Evolutionary conservation across 345 rosid species (phyloP), one percentile per base, ranked within the genome.

Genomic region (Cardamine occulta): DNA sequence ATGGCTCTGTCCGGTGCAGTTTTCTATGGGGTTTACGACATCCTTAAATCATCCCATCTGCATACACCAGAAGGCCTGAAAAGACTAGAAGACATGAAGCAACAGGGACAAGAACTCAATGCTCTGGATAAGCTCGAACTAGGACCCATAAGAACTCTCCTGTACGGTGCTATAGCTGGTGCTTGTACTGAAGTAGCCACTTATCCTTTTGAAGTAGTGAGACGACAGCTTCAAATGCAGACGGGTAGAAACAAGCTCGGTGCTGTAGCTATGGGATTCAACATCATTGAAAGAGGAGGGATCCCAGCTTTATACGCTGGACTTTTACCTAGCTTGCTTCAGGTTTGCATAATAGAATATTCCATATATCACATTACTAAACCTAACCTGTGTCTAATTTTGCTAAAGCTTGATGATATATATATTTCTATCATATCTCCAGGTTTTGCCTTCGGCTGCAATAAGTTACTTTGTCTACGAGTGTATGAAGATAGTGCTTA

Each of bases 1-100:
- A 89, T 91, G 95, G 98, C 97, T 49, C 88, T 96, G 34, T 86
- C 97, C 1, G 95, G 96, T 42, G 98, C 97, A 13, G 96, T 91
- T 77, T 94, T 86, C 80, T 94, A 94, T 40, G 95, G 98, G 9
- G 96, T 94, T 26, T 94, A 89, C 49, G 95, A 94, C 78, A 87
- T 94, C 18, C 72, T 94, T 63, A 94, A 90, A 72, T 86, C 97
- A 14, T 84, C 95, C 6, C 88, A 86, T 85, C 91, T 94, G 28
- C 94, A 74, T 68, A 85, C 97, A 45, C 93, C 95, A 0, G 86
- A 91, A 79, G 96, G 97, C 18, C 79, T 60, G 80, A 85, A 84
- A 73, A 85, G 98, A 81, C 78, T 86, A 24, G 79, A 81, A 77
- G 80, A 84, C 79, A 81, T 91, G 93, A 88, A 86, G 76, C 81